A percentile compares a stretch with the other conserved stretches of the same genome.
phyloP scores from a whole-genome alignment of 2,329 filamentous ascomycete species.

The Penicillium fuscoglaucum region DNA sequence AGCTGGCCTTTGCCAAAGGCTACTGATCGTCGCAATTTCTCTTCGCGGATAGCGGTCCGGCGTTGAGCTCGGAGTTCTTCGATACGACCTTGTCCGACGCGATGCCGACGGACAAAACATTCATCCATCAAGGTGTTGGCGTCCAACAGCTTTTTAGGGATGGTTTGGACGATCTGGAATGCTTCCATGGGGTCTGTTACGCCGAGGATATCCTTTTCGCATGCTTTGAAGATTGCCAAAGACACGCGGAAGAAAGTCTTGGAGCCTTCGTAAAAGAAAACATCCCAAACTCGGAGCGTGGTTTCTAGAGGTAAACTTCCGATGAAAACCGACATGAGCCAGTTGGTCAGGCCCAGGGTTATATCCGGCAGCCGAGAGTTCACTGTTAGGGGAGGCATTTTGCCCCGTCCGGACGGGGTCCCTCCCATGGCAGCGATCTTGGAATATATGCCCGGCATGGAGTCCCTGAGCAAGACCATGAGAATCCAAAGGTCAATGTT shows the following conservation, averaged over 20 bases:
- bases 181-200: constrained; percentile 90
- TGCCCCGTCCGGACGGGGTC: constrained; percentile 37
- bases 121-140: constrained; percentile 79
- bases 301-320: constrained; percentile 89
- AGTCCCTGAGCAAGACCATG: constrained; percentile 81
- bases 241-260: constrained; percentile 93
- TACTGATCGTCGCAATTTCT: constrained; percentile 42
- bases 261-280: constrained; percentile 92
- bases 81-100: constrained; percentile 77
- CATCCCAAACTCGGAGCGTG: constrained; percentile 89
- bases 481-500: constrained; percentile 93
- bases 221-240: constrained; percentile 85
- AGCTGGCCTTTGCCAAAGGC: constrained; percentile 38
- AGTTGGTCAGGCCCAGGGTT: constrained; percentile 87
- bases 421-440: constrained; percentile 75
- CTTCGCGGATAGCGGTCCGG: constrained; percentile 51
- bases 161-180: constrained; percentile 87
- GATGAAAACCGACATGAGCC: constrained; percentile 98
- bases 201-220: constrained; percentile 75
- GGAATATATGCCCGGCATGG: constrained; percentile 78
- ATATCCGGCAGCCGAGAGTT: constrained; percentile 74
- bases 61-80: constrained; percentile 73
- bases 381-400: constrained; percentile 45
- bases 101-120: constrained; percentile 76
- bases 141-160: constrained; percentile 78